These are phyloP conservation scores for Triangularia setosa DNA, from an alignment of 2,329 filamentous ascomycete genomes.

Conservation along the genomic window DNA sequence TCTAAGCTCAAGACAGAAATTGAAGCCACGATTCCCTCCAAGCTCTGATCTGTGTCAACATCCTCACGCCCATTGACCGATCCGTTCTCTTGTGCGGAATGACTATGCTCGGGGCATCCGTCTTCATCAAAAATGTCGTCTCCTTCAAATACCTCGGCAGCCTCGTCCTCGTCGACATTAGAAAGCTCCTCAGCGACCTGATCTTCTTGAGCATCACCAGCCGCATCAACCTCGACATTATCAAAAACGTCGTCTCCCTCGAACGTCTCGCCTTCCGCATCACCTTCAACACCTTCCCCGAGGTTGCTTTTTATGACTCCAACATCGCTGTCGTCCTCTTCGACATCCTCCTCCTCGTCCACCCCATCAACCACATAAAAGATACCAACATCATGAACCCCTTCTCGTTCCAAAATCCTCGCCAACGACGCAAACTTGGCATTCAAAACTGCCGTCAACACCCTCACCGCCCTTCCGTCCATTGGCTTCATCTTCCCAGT, in stretches of 20 bases:
- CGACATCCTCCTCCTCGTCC: not conserved
- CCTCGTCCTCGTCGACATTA: not conserved
- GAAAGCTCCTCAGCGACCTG: too few species aligned
- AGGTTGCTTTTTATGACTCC: not conserved
- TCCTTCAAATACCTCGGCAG: not conserved
- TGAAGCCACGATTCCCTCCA: not conserved
- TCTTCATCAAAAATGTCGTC: not conserved
- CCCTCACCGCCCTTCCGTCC: not conserved
- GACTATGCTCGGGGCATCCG: too few species aligned
- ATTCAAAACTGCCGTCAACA: slow-evolving; percentile 9
- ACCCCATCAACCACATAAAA: not conserved
- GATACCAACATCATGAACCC: not conserved
- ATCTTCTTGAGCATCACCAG: too few species aligned
- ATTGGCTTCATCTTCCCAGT: not conserved
- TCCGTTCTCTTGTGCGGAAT: not conserved
- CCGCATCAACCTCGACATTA: not conserved
- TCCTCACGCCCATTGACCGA: not conserved
- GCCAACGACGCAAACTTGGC: not conserved
- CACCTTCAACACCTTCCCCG: not conserved
- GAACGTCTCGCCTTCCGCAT: not conserved
- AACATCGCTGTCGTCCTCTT: not conserved
- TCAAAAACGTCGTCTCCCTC: not conserved
- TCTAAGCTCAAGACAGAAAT: not conserved
- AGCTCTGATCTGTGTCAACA: not conserved
- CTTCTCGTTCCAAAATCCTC: not conserved